These are phyloP conservation scores for Stephanodiscus minutulus DNA, from an alignment of 108 stramenopile species.

Conservation along the genomic window DNA sequence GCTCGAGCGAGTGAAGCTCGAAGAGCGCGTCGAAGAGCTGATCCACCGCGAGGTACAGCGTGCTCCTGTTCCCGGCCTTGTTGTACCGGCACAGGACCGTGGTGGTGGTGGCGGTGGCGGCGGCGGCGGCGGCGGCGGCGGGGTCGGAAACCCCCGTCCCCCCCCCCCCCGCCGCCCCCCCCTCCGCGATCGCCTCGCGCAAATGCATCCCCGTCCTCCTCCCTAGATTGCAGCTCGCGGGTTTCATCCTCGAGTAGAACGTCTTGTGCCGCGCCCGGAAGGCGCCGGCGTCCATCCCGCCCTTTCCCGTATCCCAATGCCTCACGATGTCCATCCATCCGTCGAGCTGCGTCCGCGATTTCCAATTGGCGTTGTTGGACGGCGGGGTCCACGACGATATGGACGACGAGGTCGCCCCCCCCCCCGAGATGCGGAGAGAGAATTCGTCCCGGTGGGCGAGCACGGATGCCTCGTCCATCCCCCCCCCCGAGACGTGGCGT, in stretches of 20 bases:
- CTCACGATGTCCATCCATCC: conserved; percentile 44
- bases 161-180: neutral
- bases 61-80: conserved; percentile 39
- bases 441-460: conserved; percentile 27
- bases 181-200: conserved; percentile 8
- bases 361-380: conserved; percentile 29
- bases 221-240: conserved; percentile 35
- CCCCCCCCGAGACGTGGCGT: neutral
- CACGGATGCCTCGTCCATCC: conserved; percentile 16
- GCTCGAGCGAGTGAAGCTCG: conserved; percentile 40
- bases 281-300: conserved; percentile 40
- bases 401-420: neutral
- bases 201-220: conserved; percentile 49
- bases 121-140: no score
- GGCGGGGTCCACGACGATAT: conserved; percentile 20
- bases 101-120: neutral
- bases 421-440: conserved; percentile 25
- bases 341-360: conserved; percentile 26
- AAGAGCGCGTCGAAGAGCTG: conserved; percentile 46
- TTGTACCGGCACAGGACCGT: conserved; percentile 40
- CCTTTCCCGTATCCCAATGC: conserved; percentile 44
- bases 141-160: no score
- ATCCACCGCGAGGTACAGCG: conserved; percentile 32
- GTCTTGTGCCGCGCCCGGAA: conserved; percentile 51
- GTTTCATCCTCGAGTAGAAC: conserved; percentile 50